phyloP scores from a whole-genome alignment of 176 grass and related monocot species.

The Carex cristatella region DNA sequence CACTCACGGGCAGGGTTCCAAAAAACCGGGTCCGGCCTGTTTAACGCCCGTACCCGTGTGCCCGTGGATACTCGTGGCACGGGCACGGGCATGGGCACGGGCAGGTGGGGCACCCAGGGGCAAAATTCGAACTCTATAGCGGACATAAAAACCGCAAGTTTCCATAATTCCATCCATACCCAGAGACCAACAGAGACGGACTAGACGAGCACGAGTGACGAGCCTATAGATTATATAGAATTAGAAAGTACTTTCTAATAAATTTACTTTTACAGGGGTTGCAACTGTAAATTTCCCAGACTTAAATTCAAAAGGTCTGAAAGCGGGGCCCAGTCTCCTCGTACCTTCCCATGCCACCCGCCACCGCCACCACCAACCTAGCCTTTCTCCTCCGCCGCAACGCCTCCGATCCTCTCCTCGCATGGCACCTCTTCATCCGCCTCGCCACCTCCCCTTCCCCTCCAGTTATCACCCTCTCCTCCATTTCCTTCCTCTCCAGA shows the following conservation, averaged over 20 bases:
- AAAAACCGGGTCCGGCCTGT: no score
- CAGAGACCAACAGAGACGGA: no score
- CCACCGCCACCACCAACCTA: constrained; percentile 42
- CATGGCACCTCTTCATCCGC: constrained; percentile 26
- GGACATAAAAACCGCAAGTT: no score
- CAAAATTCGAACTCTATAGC: no score
- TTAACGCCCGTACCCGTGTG: no score
- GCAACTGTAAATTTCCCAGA: not conserved
- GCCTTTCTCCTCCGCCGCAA: constrained; percentile 57
- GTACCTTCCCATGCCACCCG: constrained; percentile 38
- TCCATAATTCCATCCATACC: no score
- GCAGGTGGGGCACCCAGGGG: no score
- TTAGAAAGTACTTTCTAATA: not conserved
- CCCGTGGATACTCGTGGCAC: no score
- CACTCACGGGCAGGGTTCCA: no score
- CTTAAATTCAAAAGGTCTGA: not conserved
- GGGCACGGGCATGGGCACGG: no score
- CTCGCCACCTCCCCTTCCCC: constrained; percentile 23
- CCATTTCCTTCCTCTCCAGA: constrained; percentile 33
- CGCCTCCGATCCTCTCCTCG: constrained; percentile 32
- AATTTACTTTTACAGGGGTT: not conserved
- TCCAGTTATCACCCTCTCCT: constrained; percentile 39
- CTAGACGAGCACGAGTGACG: no score
- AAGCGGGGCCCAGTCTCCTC: not conserved
- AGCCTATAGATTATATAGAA: no score